A percentile compares a stretch with the other conserved stretches of the same genome.
These are phyloP conservation scores for Carallia brachiata DNA, from an alignment of 345 rosid genomes.

Conservation along the genomic window DNA sequence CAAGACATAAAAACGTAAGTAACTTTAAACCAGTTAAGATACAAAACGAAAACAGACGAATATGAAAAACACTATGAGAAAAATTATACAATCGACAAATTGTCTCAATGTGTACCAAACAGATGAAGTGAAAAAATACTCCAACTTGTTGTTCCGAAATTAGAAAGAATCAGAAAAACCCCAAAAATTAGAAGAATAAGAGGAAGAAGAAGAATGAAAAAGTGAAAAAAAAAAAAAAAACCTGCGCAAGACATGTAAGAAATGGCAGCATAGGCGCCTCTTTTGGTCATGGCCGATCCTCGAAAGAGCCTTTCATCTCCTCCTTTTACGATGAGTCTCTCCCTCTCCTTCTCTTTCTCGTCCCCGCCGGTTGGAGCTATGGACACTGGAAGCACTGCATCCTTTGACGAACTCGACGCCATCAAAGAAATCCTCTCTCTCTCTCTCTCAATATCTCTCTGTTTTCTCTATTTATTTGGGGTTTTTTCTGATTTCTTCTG, in stretches of 20 bases:
- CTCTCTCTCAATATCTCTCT: no score
- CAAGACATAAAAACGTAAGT: background rate
- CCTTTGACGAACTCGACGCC: conserved; percentile 47
- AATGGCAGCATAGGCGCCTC: conserved; percentile 85
- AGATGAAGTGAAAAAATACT: no score
- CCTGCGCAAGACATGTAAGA: conserved; percentile 97
- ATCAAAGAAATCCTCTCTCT: conserved; percentile 29
- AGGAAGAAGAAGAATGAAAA: background rate
- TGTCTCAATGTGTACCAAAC: no score
- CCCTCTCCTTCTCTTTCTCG: conserved; percentile 47
- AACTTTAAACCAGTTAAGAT: no score
- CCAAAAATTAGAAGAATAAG: background rate
- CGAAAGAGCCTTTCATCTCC: conserved; percentile 68
- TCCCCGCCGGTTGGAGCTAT: conserved; percentile 44
- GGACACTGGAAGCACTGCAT: conserved; percentile 64
- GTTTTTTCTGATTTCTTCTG: no score
- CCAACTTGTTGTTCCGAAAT: no score
- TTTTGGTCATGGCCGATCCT: conserved; percentile 94
- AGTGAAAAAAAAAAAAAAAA: conserved; percentile 6
- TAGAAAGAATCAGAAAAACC: background rate
- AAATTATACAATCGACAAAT: no score
- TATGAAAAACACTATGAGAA: no score
- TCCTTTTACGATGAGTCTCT: conserved; percentile 41
- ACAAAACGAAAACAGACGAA: no score
- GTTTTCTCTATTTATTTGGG: no score